Evolutionary conservation across 2,329 filamentous ascomycete species (phyloP).

Genomic region (Parastagonospora avenae): DNA sequence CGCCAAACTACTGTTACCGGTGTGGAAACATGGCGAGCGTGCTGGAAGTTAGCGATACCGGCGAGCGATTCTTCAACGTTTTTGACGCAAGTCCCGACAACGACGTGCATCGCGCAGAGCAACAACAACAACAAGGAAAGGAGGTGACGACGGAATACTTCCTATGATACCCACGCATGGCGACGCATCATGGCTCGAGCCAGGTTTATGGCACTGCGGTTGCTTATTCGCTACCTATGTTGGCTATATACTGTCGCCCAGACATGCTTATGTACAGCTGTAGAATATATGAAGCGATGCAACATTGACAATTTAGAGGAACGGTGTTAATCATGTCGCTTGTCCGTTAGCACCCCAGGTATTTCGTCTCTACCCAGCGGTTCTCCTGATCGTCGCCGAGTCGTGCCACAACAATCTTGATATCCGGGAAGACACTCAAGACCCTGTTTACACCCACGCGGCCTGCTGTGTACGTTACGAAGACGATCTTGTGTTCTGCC

Average conservation of each 20-base stretch:
- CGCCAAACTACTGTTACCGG: slow-evolving; percentile 79
- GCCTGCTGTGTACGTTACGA: slow-evolving; percentile 91
- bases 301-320: neutral
- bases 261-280: slow-evolving; percentile 4
- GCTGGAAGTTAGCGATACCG: slow-evolving; percentile 90
- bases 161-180: slow-evolving; percentile 56
- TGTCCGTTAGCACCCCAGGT: slow-evolving; percentile 71
- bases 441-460: slow-evolving; percentile 82
- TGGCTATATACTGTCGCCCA: slow-evolving; percentile 9
- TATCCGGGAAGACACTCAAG: slow-evolving; percentile 84
- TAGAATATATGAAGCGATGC: neutral
- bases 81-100: slow-evolving; percentile 98
- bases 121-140: slow-evolving; percentile 78
- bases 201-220: slow-evolving; percentile 9
- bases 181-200: neutral
- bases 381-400: slow-evolving; percentile 82
- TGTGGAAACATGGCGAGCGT: slow-evolving; percentile 98
- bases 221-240: neutral
- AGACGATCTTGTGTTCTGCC: slow-evolving; percentile 79
- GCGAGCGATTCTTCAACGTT: slow-evolving; percentile 95
- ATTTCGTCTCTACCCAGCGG: slow-evolving; percentile 87
- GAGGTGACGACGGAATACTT: slow-evolving; percentile 71
- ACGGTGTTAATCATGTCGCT: no score
- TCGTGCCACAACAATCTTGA: slow-evolving; percentile 84
- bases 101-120: slow-evolving; percentile 80